A percentile compares a stretch with the other conserved stretches of the same genome.
phyloP scores from a whole-genome alignment of 176 grass and related monocot genomes.

The Metroxylon sagu region DNA sequence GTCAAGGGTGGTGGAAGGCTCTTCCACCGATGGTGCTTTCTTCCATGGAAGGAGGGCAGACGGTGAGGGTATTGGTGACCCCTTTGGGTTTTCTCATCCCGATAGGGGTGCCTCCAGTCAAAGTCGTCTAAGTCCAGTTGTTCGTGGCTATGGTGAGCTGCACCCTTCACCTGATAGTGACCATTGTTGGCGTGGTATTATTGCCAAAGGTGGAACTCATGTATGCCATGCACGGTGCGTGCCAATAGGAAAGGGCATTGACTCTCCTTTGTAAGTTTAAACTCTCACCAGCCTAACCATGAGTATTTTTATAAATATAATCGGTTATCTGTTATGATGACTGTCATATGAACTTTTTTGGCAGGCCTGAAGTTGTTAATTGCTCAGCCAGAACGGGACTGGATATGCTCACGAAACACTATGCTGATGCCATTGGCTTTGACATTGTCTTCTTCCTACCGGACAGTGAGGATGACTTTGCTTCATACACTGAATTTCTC shows the following conservation, averaged over 20 bases:
- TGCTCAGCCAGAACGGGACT: slow-evolving; percentile 80
- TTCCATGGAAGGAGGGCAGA: slow-evolving; percentile 29
- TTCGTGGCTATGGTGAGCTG: slow-evolving; percentile 39
- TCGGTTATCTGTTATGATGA: too few relatives aligned
- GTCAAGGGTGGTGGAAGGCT: slow-evolving; percentile 30
- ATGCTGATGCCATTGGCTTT: slow-evolving; percentile 60
- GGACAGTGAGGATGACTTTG: slow-evolving; percentile 81
- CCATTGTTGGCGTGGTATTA: slow-evolving; percentile 61
- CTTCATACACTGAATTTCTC: slow-evolving; percentile 88
- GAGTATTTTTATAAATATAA: too few relatives aligned
- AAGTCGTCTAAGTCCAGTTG: slow-evolving; percentile 34
- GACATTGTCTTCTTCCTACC: slow-evolving; percentile 87
- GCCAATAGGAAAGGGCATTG: slow-evolving; percentile 58
- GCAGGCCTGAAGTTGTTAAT: slow-evolving; percentile 62
- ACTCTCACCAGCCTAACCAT: neutral
- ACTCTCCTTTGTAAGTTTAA: slow-evolving; percentile 58
- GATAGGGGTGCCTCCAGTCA: slow-evolving; percentile 31
- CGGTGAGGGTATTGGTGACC: slow-evolving; percentile 1
- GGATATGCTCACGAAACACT: slow-evolving; percentile 80
- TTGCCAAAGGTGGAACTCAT: slow-evolving; percentile 75
- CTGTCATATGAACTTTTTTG: slow-evolving; percentile 6
- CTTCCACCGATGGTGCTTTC: slow-evolving; percentile 11
- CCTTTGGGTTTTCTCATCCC: slow-evolving; percentile 21
- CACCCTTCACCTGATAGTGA: slow-evolving; percentile 36
- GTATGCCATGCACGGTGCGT: slow-evolving; percentile 88